Evolutionary conservation across 208 protist species (phyloP), one percentile per base, ranked within the genome.

Genomic region (Lotmaria passim): DNA sequence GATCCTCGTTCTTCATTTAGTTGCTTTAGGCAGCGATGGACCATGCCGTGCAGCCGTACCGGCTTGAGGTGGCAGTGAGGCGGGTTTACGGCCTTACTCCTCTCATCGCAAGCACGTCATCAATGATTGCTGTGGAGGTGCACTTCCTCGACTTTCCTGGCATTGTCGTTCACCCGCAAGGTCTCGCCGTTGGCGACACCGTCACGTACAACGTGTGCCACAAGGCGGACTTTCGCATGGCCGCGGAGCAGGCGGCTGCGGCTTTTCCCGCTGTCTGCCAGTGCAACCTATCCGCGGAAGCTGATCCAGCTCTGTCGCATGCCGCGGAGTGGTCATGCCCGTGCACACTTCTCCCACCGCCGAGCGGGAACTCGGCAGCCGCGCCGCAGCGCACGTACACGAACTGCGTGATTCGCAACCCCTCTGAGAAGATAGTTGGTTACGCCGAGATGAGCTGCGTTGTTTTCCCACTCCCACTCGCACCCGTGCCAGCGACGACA

Each of bases 401-500:
- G 38, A 86, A 69, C 65, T 91, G 85, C 58, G 59, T 83, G 8
- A 90, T 94, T 48, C 63, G 67, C 31, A 71, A 77, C 24, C 21
- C 26, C 6, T 67, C 36, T 0, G 87, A 86, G 0, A 67, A 80
- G 33, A 81, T 75, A 15, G 73, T 95, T 34, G 92, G 92, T 19
- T 90, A 83, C 73, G 92, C 81, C 7, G 79, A 95, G 63, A 93
- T 96, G 92, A 71, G 68, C 39, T 91, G 89, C 61, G 77, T 80
- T 12, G 87, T 96, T 10, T 48, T 93, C 17, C 39, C 59, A 6
- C 48, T 71, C 4, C 33, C n/a, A n/a, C n/a, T n/a, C n/a, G n/a
- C n/a, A n/a, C n/a, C n/a, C n/a, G n/a, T n/a, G n/a, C n/a, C n/a
- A n/a, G n/a, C n/a, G n/a, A n/a, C n/a, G n/a, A n/a, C n/a, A n/a